These are phyloP conservation scores for Schwanniomyces etchellsii DNA, from an alignment of 1,139 yeast genomes.

Conservation along the genomic window DNA sequence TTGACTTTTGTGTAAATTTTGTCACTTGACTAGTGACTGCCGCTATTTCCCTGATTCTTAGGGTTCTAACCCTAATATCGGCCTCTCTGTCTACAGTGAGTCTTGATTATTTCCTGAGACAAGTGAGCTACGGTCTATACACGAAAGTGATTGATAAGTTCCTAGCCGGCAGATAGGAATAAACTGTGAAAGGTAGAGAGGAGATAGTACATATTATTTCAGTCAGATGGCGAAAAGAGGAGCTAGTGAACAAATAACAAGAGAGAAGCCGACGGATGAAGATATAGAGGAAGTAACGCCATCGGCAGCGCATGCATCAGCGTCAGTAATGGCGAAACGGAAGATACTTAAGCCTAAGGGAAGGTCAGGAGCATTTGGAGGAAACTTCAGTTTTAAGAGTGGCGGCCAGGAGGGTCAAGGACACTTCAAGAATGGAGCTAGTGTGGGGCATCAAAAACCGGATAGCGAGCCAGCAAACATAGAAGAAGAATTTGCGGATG, in stretches of 20 bases:
- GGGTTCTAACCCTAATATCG: too few relatives aligned
- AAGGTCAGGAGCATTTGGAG: constrained; percentile 6
- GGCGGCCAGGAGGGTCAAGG: constrained; percentile 2
- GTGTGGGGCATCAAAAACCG: background rate
- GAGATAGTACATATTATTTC: background rate
- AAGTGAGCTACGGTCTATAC: too few relatives aligned
- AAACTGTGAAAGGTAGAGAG: too few relatives aligned
- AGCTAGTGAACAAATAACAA: constrained; percentile 55
- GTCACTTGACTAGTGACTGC: too few relatives aligned
- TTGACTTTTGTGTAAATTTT: too few relatives aligned
- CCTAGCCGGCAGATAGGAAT: too few relatives aligned
- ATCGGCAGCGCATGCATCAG: constrained; percentile 45
- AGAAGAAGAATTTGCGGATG: background rate
- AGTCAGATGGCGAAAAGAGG: constrained; percentile 59
- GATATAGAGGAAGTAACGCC: constrained; percentile 25
- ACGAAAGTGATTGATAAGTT: too few relatives aligned
- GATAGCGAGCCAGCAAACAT: background rate
- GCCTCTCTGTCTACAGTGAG: too few relatives aligned
- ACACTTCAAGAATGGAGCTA: background rate
- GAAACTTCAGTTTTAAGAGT: background rate
- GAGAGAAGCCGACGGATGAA: constrained; percentile 29
- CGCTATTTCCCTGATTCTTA: too few relatives aligned
- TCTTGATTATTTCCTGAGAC: too few relatives aligned
- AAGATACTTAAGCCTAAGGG: constrained; percentile 59
- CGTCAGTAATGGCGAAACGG: constrained; percentile 60